Evolutionary conservation across 495 filamentous ascomycete genomes (phyloP).

Genomic region (Cercophora newfieldiana): DNA sequence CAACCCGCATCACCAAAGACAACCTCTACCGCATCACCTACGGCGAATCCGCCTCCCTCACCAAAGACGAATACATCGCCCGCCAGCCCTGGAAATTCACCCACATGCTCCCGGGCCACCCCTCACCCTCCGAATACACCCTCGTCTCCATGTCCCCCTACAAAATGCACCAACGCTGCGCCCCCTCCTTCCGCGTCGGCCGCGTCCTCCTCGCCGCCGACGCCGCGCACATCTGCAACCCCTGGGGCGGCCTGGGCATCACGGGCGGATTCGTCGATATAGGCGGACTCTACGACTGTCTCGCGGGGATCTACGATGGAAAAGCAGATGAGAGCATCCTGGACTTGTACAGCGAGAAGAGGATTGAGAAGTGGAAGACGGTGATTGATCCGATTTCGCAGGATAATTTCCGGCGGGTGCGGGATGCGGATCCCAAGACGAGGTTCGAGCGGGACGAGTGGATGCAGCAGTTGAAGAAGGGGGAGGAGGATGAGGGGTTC

Average conservation of each 20-base stretch:
- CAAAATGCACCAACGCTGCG: slow-evolving; percentile 62
- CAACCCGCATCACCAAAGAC: slow-evolving; percentile 56
- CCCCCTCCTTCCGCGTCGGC: slow-evolving; percentile 55
- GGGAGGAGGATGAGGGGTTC: slow-evolving; percentile 31
- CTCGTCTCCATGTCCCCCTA: slow-evolving; percentile 58
- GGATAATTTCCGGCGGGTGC: slow-evolving; percentile 51
- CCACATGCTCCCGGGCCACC: slow-evolving; percentile 58
- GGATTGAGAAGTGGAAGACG: slow-evolving; percentile 55
- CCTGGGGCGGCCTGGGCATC: slow-evolving; percentile 60
- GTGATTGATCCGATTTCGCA: slow-evolving; percentile 59
- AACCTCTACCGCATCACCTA: slow-evolving; percentile 63
- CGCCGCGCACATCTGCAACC: slow-evolving; percentile 60
- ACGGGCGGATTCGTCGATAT: slow-evolving; percentile 63
- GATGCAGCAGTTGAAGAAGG: slow-evolving; percentile 39
- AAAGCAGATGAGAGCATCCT: slow-evolving; percentile 56
- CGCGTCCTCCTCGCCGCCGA: slow-evolving; percentile 60
- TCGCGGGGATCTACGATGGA: slow-evolving; percentile 56
- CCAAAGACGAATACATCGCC: slow-evolving; percentile 52
- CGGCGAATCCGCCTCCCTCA: slow-evolving; percentile 53
- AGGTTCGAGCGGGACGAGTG: slow-evolving; percentile 41
- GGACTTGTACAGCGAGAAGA: slow-evolving; percentile 56
- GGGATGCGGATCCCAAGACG: slow-evolving; percentile 38
- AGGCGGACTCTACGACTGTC: slow-evolving; percentile 57
- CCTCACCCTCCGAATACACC: slow-evolving; percentile 57
- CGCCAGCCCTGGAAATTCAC: slow-evolving; percentile 56